Base-by-base conservation (phyloP, 371 early-diverging fungal genomes). In the Lichtheimia corymbifera region DNA sequence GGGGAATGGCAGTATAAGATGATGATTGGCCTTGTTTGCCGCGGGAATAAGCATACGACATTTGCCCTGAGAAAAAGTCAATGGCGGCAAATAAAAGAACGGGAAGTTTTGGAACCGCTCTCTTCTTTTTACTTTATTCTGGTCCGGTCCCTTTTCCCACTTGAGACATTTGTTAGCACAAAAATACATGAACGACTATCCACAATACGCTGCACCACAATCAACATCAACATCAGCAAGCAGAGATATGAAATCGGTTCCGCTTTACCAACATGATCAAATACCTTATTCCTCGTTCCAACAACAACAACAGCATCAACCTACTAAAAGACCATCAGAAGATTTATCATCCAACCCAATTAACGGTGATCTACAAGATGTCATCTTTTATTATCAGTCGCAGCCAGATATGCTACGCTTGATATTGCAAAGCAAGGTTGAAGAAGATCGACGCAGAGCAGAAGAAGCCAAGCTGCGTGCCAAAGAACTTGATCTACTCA, bases 321-420 rank as follows among this genome's bases (percentile, higher is more conserved):
- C 47, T 47, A 35, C 47, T 47, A 35, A 35, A 35, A 35, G 35
- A 35, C 35, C 14, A 49, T 45, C 40, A 24, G 45, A 50, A 54
- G 28, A 27, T 40, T 22, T 24, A 56, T 41, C 35, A 20, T 25
- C 55, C 18, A 27, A 53, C 44, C 62, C 67, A 18, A 43, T 57
- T 12, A 58, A 63, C 9, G 66, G 62, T 63, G 82, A 83, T 59
- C 61, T 83, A n/a, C 79, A 80, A 57, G 77, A 79, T 14, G 70
- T 83, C 63, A 62, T 83, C 24, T 66, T 78, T 12, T 73, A 73
- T 15, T 83, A 77, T 49, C 64, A 71, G 18, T 65, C 69, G 2
- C 80, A 83, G 60, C 83, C 83, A 7, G 83, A 83, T 22, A 70
- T 83, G 22, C 63, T 83, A 2, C 76, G 78, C 24, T 41, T 83